Base-by-base conservation (phyloP, 2,329 filamentous ascomycete species). In the Sclerotinia nivalis region DNA sequence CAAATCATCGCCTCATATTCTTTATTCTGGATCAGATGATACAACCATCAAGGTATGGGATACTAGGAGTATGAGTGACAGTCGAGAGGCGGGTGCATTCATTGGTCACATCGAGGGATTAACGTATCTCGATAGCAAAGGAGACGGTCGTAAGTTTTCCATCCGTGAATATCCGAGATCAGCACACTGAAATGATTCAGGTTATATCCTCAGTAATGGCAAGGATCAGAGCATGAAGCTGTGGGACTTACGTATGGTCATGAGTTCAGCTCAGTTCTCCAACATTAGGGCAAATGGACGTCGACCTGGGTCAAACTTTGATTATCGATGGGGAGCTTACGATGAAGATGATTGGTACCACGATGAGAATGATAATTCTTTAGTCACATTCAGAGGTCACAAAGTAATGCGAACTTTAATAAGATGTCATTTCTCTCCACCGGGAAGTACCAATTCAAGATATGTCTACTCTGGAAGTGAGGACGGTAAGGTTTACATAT, bases 171-270 rank as follows among this genome's bases (percentile, higher is more conserved):
- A 15, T 37, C 25, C 15, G 13, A 37, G 37, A 56, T 22, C 10
- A 31, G 55, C 34, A 9, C n/a, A 31, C 68, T 75, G 22, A 74
- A 59, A 45, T 25, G 1, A 10, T 43, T 1, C 56, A 78, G 77
- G 78, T 69, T 98, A 98, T 79, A 91, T 98, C 12, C 87, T 99
- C 37, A 94, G 91, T 74, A 99, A 99, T 76, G 93, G 89, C 72
- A 99, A 98, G 78, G 96, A 99, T 78, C 96, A 98, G 80, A 95
- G 90, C 55, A 97, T 97, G 88, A 98, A 98, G 81, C 85, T 99
- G 0, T 99, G 96, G 96, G 96, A 99, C 79, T 79, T 97, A 69
- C 86, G 95, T 66, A 96, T 92, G 85, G 95, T 93, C 85, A 92
- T 96, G 84, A 89, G 89, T 7, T 90, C 91, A 0, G 85, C 89